phyloP scores from a whole-genome alignment of 2,329 filamentous ascomycete genomes.

The Triangularia verruculosa region DNA sequence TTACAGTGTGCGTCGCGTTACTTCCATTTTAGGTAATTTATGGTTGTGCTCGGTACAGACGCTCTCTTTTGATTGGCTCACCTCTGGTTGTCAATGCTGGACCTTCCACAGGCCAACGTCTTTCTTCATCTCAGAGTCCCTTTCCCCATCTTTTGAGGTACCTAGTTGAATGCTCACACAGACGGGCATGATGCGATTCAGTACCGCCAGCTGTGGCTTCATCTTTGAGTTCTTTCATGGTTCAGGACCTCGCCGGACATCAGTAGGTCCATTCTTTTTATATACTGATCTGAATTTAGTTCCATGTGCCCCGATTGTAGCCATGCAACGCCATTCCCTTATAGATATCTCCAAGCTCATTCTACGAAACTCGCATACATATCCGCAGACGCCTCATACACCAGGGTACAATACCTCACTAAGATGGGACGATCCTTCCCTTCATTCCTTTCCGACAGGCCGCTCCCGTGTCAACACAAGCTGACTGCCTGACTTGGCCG shows the following conservation, averaged over 20 bases:
- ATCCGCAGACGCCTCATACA: not conserved
- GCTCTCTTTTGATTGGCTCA: not conserved
- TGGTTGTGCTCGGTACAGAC: not conserved
- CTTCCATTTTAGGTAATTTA: not conserved
- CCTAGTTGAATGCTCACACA: no score
- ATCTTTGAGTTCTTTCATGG: no score
- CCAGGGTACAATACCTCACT: not conserved
- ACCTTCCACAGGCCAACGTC: no score
- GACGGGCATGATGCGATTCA: no score
- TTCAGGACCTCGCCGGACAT: no score
- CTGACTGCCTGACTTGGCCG: conserved; percentile 7
- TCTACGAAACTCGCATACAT: not conserved
- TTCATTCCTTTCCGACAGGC: not conserved
- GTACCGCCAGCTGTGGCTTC: no score
- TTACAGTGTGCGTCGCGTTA: not conserved
- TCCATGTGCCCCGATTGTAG: no score
- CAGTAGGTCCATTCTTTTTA: no score
- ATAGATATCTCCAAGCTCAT: not conserved
- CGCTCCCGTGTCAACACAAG: not conserved
- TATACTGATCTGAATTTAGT: no score
- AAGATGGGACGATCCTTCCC: not conserved
- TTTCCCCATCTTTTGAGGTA: no score
- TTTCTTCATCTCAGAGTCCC: no score
- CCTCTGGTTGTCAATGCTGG: not conserved
- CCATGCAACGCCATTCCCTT: no score